A percentile compares a stretch with the other conserved stretches of the same genome.
Conservation (phyloP, 441 rosid species). For the Hura crepitans region DNA sequence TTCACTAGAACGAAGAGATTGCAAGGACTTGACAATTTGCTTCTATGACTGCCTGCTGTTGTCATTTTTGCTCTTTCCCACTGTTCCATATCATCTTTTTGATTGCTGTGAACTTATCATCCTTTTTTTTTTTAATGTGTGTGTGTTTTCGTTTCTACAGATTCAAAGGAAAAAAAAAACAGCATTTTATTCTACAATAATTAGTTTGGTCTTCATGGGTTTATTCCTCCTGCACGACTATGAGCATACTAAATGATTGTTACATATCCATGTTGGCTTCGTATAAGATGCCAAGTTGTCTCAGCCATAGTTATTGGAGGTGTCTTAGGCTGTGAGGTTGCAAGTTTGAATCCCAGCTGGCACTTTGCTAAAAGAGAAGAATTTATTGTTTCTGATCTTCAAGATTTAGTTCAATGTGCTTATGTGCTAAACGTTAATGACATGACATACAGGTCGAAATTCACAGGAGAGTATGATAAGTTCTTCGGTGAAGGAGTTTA, state of each 20-base stretch:
- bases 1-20: not conserved
- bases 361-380: not conserved
- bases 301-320: not conserved
- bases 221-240: too few relatives aligned
- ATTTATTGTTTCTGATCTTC: not conserved
- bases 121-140: too few relatives aligned
- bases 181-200: too few relatives aligned
- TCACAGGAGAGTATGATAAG: constrained; percentile 27
- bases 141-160: too few relatives aligned
- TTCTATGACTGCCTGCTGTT: not conserved
- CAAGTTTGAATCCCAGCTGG: not conserved
- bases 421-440: not conserved
- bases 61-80: too few relatives aligned
- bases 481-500: constrained; percentile 48
- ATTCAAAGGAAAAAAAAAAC: too few relatives aligned
- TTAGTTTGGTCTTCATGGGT: too few relatives aligned
- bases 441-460: constrained; percentile 12
- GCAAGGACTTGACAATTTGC: not conserved
- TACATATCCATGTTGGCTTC: not conserved
- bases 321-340: too few relatives aligned
- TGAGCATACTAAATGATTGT: not conserved
- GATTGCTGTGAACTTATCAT: too few relatives aligned
- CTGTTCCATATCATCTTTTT: too few relatives aligned
- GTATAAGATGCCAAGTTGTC: not conserved
- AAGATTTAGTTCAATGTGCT: not conserved